phyloP scores from a whole-genome alignment of 2,329 filamentous ascomycete species.

The Coleophoma eucalyptorum region DNA sequence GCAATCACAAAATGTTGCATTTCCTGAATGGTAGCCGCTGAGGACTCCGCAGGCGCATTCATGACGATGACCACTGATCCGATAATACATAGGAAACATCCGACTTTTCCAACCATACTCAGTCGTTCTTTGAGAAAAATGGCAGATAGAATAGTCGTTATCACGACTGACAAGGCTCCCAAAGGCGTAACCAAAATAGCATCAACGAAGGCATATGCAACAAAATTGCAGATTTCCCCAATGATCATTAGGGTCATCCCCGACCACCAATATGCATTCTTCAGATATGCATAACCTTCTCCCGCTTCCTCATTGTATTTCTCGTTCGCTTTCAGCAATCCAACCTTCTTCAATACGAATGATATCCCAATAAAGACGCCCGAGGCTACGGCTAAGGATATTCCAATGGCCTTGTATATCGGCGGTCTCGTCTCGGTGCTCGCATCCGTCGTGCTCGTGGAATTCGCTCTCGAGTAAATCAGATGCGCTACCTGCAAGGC shows the following conservation, averaged over 20 bases:
- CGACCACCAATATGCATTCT: conserved; percentile 91
- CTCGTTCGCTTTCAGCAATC: conserved; percentile 84
- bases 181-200: conserved; percentile 92
- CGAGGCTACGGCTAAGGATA: conserved; percentile 79
- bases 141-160: conserved; percentile 85
- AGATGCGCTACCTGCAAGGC: conserved; percentile 33
- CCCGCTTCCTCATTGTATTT: conserved; percentile 96
- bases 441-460: conserved; percentile 22
- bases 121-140: conserved; percentile 95
- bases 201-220: conserved; percentile 94
- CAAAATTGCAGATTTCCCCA: conserved; percentile 95
- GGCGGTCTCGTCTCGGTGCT: conserved; percentile 18
- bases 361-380: conserved; percentile 92
- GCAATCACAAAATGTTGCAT: conserved; percentile 86
- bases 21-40: conserved; percentile 82
- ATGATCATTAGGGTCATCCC: conserved; percentile 98
- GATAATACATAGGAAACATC: conserved; percentile 91
- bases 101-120: conserved; percentile 93
- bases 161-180: conserved; percentile 86
- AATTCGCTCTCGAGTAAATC: conserved; percentile 40
- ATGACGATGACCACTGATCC: conserved; percentile 91
- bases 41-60: conserved; percentile 84
- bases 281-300: conserved; percentile 95
- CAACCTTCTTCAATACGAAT: conserved; percentile 93
- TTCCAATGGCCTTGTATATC: conserved; percentile 80